Percentiles rank a stretch among this genome's conserved stretches.
Evolutionary conservation across 2,329 filamentous ascomycete genomes (phyloP).

Genomic region (Colletotrichum sp.): DNA sequence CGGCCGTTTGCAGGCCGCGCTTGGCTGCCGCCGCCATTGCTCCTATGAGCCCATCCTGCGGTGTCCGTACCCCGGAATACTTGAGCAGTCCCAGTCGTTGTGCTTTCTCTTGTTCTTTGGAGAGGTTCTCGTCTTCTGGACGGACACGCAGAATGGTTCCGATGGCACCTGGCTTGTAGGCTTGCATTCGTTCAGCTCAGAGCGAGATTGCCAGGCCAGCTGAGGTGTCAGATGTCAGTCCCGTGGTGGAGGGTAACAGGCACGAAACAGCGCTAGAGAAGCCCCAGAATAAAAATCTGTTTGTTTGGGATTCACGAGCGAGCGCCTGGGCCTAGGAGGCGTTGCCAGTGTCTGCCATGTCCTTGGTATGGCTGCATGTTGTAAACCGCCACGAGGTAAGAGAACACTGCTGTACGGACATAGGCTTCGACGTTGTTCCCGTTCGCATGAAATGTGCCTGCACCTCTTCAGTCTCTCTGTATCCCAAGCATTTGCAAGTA

Average conservation of each 20-base stretch:
- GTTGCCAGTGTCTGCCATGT: neutral
- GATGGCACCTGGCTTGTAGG: neutral
- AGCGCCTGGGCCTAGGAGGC: neutral
- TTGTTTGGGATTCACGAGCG: slow-evolving; percentile 10
- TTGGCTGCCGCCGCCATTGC: neutral
- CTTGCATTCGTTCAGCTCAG: neutral
- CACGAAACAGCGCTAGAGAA: slow-evolving; percentile 18
- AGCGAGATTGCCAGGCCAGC: neutral
- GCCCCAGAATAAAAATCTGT: slow-evolving; percentile 17
- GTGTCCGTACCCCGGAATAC: neutral
- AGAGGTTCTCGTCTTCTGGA: neutral
- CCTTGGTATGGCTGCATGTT: neutral
- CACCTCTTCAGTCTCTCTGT: neutral
- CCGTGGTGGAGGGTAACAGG: neutral
- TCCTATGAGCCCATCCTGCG: neutral
- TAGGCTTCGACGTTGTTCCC: neutral
- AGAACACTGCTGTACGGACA: neutral
- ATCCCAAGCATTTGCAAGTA: neutral
- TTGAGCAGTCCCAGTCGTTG: neutral
- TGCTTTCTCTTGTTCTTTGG: neutral
- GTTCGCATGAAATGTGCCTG: neutral
- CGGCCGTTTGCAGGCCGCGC: slow-evolving; percentile 3
- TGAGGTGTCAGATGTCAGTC: slow-evolving; percentile 1
- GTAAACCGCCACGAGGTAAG: neutral
- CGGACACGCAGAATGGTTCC: neutral